Percentiles rank a stretch among this genome's conserved stretches.
These are phyloP conservation scores for Claviceps purpurea DNA, from an alignment of 2,329 filamentous ascomycete species.

Conservation along the genomic window DNA sequence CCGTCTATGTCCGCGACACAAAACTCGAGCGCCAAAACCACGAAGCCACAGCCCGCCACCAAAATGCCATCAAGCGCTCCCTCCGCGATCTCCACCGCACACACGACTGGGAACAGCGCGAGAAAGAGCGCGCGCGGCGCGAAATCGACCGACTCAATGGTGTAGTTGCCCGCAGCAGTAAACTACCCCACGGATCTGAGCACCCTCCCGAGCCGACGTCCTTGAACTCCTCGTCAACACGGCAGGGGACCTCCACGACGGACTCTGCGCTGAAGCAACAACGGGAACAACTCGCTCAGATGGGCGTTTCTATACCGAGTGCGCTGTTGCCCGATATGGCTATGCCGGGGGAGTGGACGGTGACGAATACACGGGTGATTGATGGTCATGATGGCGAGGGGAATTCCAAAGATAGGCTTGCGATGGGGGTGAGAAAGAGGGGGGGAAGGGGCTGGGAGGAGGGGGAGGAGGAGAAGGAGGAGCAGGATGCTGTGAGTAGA, in stretches of 20 bases:
- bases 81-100: constrained; percentile 77
- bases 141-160: constrained; percentile 82
- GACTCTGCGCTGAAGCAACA: constrained; percentile 66
- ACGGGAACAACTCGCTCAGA: constrained; percentile 71
- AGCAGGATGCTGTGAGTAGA: constrained; percentile 43
- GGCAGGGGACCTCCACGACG: background rate
- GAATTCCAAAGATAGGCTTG: constrained; percentile 23
- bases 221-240: background rate
- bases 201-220: background rate
- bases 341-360: constrained; percentile 79
- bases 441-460: constrained; percentile 40
- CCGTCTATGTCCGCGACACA: constrained; percentile 80
- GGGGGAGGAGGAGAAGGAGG: constrained; percentile 47
- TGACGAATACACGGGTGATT: constrained; percentile 49
- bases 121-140: constrained; percentile 68
- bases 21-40: constrained; percentile 81
- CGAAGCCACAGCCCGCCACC: constrained; percentile 74
- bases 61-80: constrained; percentile 75
- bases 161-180: constrained; percentile 35
- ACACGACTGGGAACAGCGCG: constrained; percentile 67
- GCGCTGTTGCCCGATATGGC: constrained; percentile 70
- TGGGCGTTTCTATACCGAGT: constrained; percentile 77
- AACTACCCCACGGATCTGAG: no score
- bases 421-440: constrained; percentile 48
- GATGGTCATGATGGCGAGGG: constrained; percentile 23